Base-by-base conservation (phyloP, 192 early-diverging fungal species). In the Coemansia sp. region DNA sequence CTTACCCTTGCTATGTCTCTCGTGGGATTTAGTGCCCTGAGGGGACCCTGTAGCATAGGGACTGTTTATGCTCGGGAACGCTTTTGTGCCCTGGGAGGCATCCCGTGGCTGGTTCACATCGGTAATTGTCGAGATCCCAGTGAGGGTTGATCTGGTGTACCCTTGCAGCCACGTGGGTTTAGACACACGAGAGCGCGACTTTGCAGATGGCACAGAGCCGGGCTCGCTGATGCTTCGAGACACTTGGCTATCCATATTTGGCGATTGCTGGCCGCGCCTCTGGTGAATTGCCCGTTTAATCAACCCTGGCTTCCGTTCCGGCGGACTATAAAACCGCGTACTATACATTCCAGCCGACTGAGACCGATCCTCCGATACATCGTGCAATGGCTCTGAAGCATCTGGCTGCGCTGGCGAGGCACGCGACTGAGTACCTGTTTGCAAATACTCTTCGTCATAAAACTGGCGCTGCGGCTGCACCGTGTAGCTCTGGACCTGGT, bases 401-500 rank as follows among this genome's bases (percentile, higher is more conserved):
- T 15, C 47, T 0, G 19, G 47, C 7, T 17, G 12, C 17, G n/a
- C 7, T 17, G n/a, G 21, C 47, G 47, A 48, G 47, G 47, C n/a
- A 20, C 47, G 47, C 3, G 47, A 19, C 47, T 48, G 58, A 4
- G 23, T 25, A 3, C 42, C 25, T 28, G 58, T 20, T 12, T 47
- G 58, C n/a, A 60, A 28, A 15, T 60, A 60, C 58, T 60, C 58
- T 2, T 60, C 58, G 20, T 60, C 44, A n/a, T 15, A 47, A 8
- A 26, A 14, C 8, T 51, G 36, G 12, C 28, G 48, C 8, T 12
- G 47, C 14, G 34, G 54, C 21, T 10, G 3, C 1, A 25, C 40
- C 12, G 26, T 20, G 19, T 55, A 21, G 21, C 1, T 42, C 20
- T 21, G 52, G 9, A 37, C 46, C 25, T 26, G 54, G 40, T 68